phyloP scores from a whole-genome alignment of 1,139 yeast species.

The Taiozyma onychis region DNA sequence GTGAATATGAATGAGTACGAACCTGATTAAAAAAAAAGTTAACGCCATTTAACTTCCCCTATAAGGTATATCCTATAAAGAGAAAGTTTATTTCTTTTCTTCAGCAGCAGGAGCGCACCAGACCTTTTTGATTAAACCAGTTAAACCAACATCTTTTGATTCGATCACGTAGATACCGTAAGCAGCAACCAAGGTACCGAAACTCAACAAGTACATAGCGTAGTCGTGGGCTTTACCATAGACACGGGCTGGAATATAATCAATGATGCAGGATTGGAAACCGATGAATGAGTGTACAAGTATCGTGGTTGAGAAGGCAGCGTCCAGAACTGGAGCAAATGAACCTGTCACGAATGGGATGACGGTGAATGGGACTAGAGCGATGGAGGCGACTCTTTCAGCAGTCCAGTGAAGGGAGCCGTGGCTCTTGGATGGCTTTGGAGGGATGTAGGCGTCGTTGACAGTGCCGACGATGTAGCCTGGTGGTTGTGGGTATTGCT shows the following conservation, averaged over 20 bases:
- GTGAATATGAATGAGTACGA: neutral
- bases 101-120: conserved; percentile 29
- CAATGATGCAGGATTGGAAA: conserved; percentile 71
- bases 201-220: conserved; percentile 55
- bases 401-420: conserved; percentile 74
- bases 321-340: conserved; percentile 46
- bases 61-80: neutral
- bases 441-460: conserved; percentile 65
- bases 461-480: conserved; percentile 71
- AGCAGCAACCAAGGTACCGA: conserved; percentile 58
- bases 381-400: conserved; percentile 54
- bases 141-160: conserved; percentile 60
- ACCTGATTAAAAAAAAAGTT: neutral
- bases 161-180: conserved; percentile 68
- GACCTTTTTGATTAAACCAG: conserved; percentile 35
- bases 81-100: conserved; percentile 2
- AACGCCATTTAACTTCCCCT: neutral
- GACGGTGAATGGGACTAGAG: conserved; percentile 58
- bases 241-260: conserved; percentile 70
- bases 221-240: conserved; percentile 61
- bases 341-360: conserved; percentile 58
- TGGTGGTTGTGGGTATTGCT: conserved; percentile 66
- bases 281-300: conserved; percentile 67
- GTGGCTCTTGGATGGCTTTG: conserved; percentile 46
- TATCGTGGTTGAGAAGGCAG: conserved; percentile 48